phyloP scores from a whole-genome alignment of 116 monocot species.

The Dioscorea cayenensis region DNA sequence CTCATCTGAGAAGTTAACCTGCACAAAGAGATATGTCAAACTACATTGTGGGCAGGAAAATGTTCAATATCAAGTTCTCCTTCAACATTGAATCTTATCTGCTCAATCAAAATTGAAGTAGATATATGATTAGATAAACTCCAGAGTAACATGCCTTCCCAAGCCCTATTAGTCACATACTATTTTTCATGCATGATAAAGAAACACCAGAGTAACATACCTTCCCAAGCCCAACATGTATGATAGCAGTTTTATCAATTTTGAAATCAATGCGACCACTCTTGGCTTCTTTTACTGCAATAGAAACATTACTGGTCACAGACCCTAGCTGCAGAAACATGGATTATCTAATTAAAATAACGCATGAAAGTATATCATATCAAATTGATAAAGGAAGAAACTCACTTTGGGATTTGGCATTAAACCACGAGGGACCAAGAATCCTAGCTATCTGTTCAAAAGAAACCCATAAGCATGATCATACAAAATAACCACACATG shows the following conservation, averaged over 20 bases:
- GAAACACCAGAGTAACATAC: slow-evolving; percentile 27
- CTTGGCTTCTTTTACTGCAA: slow-evolving; percentile 79
- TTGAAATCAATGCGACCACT: slow-evolving; percentile 92
- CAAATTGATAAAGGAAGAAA: slow-evolving; percentile 7
- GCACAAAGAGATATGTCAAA: slow-evolving; percentile 4
- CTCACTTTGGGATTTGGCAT: slow-evolving; percentile 99
- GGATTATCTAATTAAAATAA: background rate
- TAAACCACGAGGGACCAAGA: slow-evolving; percentile 94
- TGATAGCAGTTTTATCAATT: slow-evolving; percentile 89
- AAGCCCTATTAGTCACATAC: slow-evolving; percentile 11
- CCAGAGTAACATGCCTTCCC: slow-evolving; percentile 62
- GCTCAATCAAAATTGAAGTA: too few species aligned
- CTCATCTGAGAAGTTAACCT: slow-evolving; percentile 86
- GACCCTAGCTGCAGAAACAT: slow-evolving; percentile 70
- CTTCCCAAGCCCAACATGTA: slow-evolving; percentile 97
- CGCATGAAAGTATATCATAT: background rate
- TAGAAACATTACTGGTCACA: slow-evolving; percentile 83
- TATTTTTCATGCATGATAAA: background rate
- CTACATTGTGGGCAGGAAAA: background rate
- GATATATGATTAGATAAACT: background rate
- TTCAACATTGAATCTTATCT: too few species aligned
- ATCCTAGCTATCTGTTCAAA: slow-evolving; percentile 71
- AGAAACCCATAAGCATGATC: background rate
- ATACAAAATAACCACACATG: background rate
- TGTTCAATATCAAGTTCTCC: too few species aligned